Conservation (phyloP, 163 green algal genomes). For the Prototheca wickerhamii region DNA sequence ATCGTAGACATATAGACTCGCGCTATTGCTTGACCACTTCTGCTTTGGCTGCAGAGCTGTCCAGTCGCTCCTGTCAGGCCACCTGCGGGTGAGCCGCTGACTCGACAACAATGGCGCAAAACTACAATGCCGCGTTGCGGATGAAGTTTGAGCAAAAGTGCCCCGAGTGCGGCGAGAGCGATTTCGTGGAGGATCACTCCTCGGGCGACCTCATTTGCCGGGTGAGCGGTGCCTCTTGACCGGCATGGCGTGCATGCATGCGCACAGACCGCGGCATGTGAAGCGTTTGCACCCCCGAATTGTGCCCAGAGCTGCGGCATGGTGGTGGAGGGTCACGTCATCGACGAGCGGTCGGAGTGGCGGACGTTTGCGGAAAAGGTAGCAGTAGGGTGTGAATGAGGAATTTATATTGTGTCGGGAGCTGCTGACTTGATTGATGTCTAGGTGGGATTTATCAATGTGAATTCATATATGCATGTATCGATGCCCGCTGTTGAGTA, state of each 20-base stretch:
- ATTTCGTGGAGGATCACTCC: constrained; percentile 81
- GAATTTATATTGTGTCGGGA: neutral
- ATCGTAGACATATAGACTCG: too few relatives aligned
- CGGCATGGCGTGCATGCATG: neutral
- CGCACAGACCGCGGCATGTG: neutral
- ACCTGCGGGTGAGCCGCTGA: too few relatives aligned
- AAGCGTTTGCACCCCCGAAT: neutral
- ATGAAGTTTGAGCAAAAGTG: constrained; percentile 59
- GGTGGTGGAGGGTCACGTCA: constrained; percentile 78
- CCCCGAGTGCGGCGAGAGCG: constrained; percentile 58
- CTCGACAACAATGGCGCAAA: constrained; percentile 5
- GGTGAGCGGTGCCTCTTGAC: constrained; percentile 24
- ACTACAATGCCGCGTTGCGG: constrained; percentile 19
- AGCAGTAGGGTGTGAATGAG: neutral
- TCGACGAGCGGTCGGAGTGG: constrained; percentile 95
- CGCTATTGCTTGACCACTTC: neutral
- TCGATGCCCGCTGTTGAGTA: too few relatives aligned
- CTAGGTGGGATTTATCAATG: too few relatives aligned
- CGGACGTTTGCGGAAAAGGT: constrained; percentile 82
- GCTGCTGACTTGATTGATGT: too few relatives aligned
- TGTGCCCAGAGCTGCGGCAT: constrained; percentile 69
- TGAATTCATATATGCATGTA: too few relatives aligned
- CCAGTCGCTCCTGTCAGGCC: neutral
- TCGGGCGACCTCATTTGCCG: constrained; percentile 83
- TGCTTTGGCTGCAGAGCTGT: neutral